Conservation (phyloP, 352 stramenopile species). For the Phytopythium kandeliae region DNA sequence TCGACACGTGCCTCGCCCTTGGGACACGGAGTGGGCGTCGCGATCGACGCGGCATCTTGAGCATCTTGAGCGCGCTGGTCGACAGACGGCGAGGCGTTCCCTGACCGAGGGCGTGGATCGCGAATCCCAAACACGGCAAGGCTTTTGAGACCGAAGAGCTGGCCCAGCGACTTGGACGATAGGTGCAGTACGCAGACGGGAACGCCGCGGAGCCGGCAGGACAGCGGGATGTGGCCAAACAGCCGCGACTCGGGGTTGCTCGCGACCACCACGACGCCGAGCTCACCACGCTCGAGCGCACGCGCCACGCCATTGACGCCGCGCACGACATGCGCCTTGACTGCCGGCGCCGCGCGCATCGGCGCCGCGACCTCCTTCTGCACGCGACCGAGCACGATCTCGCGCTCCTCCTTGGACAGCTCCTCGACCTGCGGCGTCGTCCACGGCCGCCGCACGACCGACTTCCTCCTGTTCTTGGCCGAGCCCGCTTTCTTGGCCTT, state of each 20-base stretch:
- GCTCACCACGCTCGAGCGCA: conserved; percentile 28
- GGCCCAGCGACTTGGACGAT: conserved; percentile 60
- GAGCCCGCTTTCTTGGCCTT: conserved; percentile 13
- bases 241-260: conserved; percentile 47
- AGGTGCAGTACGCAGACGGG: conserved; percentile 68
- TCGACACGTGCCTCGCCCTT: not conserved
- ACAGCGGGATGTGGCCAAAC: conserved; percentile 61
- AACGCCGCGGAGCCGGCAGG: conserved; percentile 60
- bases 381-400: conserved; percentile 74
- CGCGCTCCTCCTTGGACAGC: conserved; percentile 61
- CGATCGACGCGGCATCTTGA: not conserved
- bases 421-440: conserved; percentile 46
- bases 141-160: conserved; percentile 50
- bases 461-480: conserved; percentile 6
- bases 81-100: too few species aligned
- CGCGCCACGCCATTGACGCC: conserved; percentile 59
- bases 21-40: not conserved
- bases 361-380: conserved; percentile 47
- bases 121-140: conserved; percentile 46
- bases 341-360: conserved; percentile 1
- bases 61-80: not conserved
- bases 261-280: conserved; percentile 63
- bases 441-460: conserved; percentile 33
- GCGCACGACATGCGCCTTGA: conserved; percentile 24
- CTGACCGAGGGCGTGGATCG: conserved; percentile 5